phyloP scores from a whole-genome alignment of 306 rosid genomes.

The Begonia fuchsioides region DNA sequence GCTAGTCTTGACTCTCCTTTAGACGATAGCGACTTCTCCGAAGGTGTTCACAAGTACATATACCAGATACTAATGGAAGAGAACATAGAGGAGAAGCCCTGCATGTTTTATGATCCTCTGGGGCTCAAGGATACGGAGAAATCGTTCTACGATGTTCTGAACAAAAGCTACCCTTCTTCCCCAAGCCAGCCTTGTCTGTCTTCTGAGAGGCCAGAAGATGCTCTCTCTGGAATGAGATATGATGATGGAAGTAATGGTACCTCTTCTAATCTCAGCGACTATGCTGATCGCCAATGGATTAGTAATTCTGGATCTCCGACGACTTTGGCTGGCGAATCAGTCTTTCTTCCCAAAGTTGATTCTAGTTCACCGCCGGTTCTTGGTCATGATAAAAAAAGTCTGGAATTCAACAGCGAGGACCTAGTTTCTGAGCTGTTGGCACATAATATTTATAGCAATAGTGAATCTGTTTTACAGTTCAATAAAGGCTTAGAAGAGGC shows the following conservation, averaged over 20 bases:
- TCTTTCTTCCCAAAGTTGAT: slow-evolving; percentile 11
- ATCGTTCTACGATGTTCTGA: slow-evolving; percentile 68
- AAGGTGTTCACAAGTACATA: slow-evolving; percentile 44
- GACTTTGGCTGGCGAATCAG: slow-evolving; percentile 13
- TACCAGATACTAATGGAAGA: slow-evolving; percentile 70
- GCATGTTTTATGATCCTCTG: slow-evolving; percentile 67
- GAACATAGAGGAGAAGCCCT: slow-evolving; percentile 55
- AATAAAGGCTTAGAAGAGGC: slow-evolving; percentile 67
- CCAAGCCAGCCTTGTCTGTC: neutral
- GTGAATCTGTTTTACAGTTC: slow-evolving; percentile 51
- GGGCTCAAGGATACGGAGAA: slow-evolving; percentile 67
- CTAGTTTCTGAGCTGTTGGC: slow-evolving; percentile 31
- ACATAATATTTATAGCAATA: slow-evolving; percentile 51
- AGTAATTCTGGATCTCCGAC: slow-evolving; percentile 18
- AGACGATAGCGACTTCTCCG: slow-evolving; percentile 42
- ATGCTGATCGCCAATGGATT: slow-evolving; percentile 4
- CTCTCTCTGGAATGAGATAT: slow-evolving; percentile 5
- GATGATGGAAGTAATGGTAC: slow-evolving; percentile 10
- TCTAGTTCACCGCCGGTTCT: slow-evolving; percentile 1
- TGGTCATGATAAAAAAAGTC: slow-evolving; percentile 12
- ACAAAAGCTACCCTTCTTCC: slow-evolving; percentile 25
- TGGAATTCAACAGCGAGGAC: slow-evolving; percentile 18
- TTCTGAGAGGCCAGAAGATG: slow-evolving; percentile 9
- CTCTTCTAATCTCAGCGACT: too few relatives aligned
- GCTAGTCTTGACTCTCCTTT: slow-evolving; percentile 12